Evolutionary conservation across 192 early-diverging fungal species (phyloP).

Genomic region (Coemansia sp.): DNA sequence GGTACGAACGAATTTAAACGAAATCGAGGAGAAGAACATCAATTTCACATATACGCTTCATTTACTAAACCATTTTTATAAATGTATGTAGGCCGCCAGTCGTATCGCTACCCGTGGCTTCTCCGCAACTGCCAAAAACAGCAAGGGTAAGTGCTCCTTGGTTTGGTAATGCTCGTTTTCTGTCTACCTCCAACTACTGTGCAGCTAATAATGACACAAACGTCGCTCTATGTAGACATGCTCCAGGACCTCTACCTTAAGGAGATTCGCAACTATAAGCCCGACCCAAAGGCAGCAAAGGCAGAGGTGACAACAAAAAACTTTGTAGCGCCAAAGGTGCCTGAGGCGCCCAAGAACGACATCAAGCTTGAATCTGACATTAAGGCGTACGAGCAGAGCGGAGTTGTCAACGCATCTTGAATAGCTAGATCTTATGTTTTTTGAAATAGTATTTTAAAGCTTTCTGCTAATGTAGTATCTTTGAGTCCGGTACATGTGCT

Average conservation of each 20-base stretch:
- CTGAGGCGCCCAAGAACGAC: conserved; percentile 46
- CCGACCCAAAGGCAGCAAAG: conserved; percentile 47
- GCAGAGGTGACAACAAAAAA: conserved; percentile 47
- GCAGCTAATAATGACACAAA: background rate
- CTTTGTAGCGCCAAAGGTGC: conserved; percentile 41
- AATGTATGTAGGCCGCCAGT: conserved; percentile 23
- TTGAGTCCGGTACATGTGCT: too few relatives aligned
- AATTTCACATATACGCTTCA: background rate
- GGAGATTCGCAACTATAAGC: conserved; percentile 54
- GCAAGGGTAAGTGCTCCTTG: conserved; percentile 26
- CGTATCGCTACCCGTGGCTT: conserved; percentile 36
- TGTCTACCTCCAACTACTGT: background rate
- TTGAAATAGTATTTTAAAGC: too few relatives aligned
- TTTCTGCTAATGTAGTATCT: too few relatives aligned
- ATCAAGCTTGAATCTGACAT: conserved; percentile 36
- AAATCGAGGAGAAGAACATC: too few relatives aligned
- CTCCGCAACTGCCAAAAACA: conserved; percentile 25
- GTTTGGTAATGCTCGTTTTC: background rate
- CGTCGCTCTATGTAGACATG: conserved; percentile 20
- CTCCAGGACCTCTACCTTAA: conserved; percentile 50
- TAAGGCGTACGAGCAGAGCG: conserved; percentile 47
- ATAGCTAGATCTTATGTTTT: background rate
- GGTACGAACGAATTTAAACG: conserved; percentile 18
- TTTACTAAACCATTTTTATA: background rate
- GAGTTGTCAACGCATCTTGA: conserved; percentile 9